Evolutionary conservation across 2,329 filamentous ascomycete genomes (phyloP).

Genomic region (Boeremia exigua): DNA sequence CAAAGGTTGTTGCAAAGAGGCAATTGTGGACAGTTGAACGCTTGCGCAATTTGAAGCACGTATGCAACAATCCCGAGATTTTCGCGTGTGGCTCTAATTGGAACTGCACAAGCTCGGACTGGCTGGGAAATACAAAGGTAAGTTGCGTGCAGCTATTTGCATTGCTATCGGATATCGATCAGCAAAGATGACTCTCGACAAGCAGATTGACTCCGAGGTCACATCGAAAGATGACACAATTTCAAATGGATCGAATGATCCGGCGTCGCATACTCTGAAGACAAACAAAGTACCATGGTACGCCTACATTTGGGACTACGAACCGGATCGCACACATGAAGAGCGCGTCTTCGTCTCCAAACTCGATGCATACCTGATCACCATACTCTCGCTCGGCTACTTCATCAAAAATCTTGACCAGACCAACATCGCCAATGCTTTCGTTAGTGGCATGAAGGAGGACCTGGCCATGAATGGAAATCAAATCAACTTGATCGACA

Average conservation of each 20-base stretch:
- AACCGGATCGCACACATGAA: conserved; percentile 29
- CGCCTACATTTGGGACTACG: conserved; percentile 36
- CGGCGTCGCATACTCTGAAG: not conserved
- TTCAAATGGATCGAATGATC: not conserved
- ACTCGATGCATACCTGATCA: conserved; percentile 30
- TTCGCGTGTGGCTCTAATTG: not conserved
- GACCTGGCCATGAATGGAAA: conserved; percentile 32
- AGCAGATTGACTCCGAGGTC: not conserved
- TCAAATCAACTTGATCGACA: conserved; percentile 31
- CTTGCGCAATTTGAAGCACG: conserved; percentile 22
- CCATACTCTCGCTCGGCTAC: conserved; percentile 27
- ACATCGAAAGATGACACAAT: conserved; percentile 2
- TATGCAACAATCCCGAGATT: conserved; percentile 18
- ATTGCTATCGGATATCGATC: not conserved
- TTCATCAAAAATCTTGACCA: conserved; percentile 39
- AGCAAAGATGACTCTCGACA: conserved; percentile 11
- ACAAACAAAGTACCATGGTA: conserved; percentile 31
- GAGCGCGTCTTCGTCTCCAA: conserved; percentile 32
- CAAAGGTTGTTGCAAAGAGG: not conserved
- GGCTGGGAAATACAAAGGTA: conserved; percentile 7
- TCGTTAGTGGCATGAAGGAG: conserved; percentile 37
- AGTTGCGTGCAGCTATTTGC: not conserved
- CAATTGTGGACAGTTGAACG: not conserved
- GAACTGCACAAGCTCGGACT: not conserved
- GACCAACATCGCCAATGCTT: conserved; percentile 35